A percentile compares a stretch with the other conserved stretches of the same genome.
Conservation (phyloP, 2,329 filamentous ascomycete genomes). For the Emydomyces testavorans region DNA sequence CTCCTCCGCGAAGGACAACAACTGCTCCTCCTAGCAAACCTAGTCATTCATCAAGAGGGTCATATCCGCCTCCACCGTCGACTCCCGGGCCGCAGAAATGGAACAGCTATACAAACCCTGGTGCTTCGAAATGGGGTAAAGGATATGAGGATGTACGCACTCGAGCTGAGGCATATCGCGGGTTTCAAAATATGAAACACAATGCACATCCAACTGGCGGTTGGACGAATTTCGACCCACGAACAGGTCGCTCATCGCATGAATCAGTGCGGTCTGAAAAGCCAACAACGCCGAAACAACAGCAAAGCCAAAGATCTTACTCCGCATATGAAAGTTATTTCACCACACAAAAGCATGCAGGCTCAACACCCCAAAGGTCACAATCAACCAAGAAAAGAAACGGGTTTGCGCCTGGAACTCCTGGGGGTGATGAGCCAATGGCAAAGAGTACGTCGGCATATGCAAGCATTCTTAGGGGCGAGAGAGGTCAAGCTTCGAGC, state of each 20-base stretch:
- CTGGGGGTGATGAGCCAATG: slow-evolving; percentile 49
- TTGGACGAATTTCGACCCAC: slow-evolving; percentile 34
- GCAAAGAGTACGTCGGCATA: slow-evolving; percentile 44
- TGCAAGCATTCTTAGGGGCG: slow-evolving; percentile 26
- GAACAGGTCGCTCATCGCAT: slow-evolving; percentile 23
- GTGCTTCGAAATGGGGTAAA: slow-evolving; percentile 31
- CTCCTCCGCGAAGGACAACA: slow-evolving; percentile 17
- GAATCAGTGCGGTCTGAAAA: slow-evolving; percentile 11
- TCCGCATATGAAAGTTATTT: slow-evolving; percentile 34
- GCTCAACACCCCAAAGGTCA: slow-evolving; percentile 27
- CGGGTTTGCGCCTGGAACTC: slow-evolving; percentile 48
- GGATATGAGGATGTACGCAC: slow-evolving; percentile 31
- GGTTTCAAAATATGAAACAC: slow-evolving; percentile 36
- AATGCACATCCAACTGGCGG: slow-evolving; percentile 17
- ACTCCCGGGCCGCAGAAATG: slow-evolving; percentile 33
- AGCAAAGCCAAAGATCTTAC: slow-evolving; percentile 24
- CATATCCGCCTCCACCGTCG: slow-evolving; percentile 20
- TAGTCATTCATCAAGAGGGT: slow-evolving; percentile 2
- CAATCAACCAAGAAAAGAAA: slow-evolving; percentile 41
- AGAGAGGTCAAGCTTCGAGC: slow-evolving; percentile 27
- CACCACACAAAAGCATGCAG: slow-evolving; percentile 23
- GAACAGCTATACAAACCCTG: slow-evolving; percentile 32
- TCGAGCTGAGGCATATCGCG: slow-evolving; percentile 35
- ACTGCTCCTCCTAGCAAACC: slow-evolving; percentile 7
- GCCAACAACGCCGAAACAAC: slow-evolving; percentile 8